A percentile compares a stretch with the other conserved stretches of the same genome.
phyloP scores from a whole-genome alignment of 345 rosid species.

The Aurinia saxatilis region DNA sequence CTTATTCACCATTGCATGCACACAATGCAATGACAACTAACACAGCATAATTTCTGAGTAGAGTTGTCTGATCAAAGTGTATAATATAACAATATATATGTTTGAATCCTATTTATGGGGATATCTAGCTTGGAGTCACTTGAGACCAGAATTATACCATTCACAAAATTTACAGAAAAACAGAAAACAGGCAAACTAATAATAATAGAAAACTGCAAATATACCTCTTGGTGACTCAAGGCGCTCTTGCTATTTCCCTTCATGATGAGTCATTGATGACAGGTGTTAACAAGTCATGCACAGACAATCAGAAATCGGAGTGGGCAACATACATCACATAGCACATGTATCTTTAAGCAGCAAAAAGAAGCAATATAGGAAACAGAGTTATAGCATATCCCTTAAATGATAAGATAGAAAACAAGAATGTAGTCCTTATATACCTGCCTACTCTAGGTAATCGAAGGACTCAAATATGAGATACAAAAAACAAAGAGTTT shows the following conservation, averaged over 20 bases:
- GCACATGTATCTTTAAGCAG: slow-evolving; percentile 67
- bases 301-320: slow-evolving; percentile 97
- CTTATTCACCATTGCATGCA: background rate
- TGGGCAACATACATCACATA: slow-evolving; percentile 97
- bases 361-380: slow-evolving; percentile 6
- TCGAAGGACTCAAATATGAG: too few relatives aligned
- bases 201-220: background rate
- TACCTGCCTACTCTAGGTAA: too few relatives aligned
- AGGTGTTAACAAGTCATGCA: slow-evolving; percentile 72
- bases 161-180: background rate
- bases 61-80: background rate
- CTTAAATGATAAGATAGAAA: slow-evolving; percentile 3
- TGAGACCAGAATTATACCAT: background rate
- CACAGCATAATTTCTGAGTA: background rate
- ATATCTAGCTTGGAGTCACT: background rate
- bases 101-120: background rate
- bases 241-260: slow-evolving; percentile 70
- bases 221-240: slow-evolving; percentile 97
- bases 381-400: slow-evolving; percentile 2
- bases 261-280: too few relatives aligned
- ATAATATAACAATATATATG: background rate
- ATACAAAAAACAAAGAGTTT: too few relatives aligned
- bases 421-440: background rate
- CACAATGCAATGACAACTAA: background rate
- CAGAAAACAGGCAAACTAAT: background rate